phyloP scores from a whole-genome alignment of 2,329 filamentous ascomycete genomes.

The Fusarium xyrophilum region DNA sequence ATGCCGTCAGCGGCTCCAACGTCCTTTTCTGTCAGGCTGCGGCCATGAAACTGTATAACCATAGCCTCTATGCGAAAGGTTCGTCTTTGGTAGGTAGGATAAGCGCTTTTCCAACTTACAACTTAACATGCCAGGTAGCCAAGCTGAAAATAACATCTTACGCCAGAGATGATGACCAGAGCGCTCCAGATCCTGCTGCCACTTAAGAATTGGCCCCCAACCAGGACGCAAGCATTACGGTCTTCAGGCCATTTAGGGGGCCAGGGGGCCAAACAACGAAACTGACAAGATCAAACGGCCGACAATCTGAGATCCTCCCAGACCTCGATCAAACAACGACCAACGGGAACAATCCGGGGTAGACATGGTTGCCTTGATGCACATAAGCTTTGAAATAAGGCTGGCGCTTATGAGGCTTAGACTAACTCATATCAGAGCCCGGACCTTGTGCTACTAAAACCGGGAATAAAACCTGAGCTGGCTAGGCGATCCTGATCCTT shows the following conservation, averaged over 20 bases:
- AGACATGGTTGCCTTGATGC: neutral
- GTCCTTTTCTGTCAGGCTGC: neutral
- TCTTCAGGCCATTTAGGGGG: neutral
- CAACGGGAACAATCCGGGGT: neutral
- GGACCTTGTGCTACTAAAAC: neutral
- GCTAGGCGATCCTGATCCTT: neutral
- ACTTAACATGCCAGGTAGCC: fast-evolving
- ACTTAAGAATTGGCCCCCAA: neutral
- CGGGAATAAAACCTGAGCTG: neutral
- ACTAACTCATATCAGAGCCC: neutral
- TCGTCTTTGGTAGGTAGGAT: neutral
- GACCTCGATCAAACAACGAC: neutral
- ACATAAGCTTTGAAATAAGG: constrained; percentile 1
- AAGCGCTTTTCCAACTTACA: neutral
- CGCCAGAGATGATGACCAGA: neutral
- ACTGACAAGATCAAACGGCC: neutral
- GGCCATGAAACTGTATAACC: neutral
- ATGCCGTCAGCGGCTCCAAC: neutral
- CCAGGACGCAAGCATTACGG: neutral
- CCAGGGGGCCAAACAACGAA: neutral
- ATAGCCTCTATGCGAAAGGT: no score
- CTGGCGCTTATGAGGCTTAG: constrained; percentile 4
- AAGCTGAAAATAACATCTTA: no score
- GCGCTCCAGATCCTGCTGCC: neutral
- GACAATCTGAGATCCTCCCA: neutral